A percentile compares a stretch with the other conserved stretches of the same genome.
phyloP scores from a whole-genome alignment of 768 basidiomycete species.

The Guyanaporus albipodus region DNA sequence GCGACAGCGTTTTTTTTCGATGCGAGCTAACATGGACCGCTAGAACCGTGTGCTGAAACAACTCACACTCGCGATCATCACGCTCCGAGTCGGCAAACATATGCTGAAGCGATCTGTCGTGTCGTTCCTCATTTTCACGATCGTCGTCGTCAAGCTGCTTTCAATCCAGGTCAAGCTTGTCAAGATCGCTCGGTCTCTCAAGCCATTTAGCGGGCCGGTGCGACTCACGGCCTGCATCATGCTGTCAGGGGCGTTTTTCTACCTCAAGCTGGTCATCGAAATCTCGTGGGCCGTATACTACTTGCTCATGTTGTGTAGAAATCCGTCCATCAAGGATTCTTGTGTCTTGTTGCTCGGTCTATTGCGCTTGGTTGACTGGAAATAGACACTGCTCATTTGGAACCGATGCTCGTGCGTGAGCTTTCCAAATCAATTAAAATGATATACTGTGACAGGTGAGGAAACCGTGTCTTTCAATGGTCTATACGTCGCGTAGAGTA shows the following conservation, averaged over 20 bases:
- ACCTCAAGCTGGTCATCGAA: conserved; percentile 26
- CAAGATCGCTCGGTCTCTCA: conserved; percentile 25
- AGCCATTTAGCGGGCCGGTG: conserved; percentile 24
- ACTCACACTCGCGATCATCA: conserved; percentile 24
- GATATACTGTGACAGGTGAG: no score
- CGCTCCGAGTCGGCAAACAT: conserved; percentile 26
- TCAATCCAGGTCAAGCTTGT: conserved; percentile 29
- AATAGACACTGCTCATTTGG: conserved; percentile 13
- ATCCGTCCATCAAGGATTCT: conserved; percentile 25
- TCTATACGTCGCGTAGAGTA: no score
- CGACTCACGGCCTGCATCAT: conserved; percentile 22
- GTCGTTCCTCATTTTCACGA: conserved; percentile 28
- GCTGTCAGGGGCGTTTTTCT: conserved; percentile 26
- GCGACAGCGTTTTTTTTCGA: neutral
- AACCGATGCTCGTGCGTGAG: no score
- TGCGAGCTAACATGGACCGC: neutral
- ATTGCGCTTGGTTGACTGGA: conserved; percentile 30
- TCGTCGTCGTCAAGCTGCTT: conserved; percentile 29
- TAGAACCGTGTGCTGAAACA: conserved; percentile 23
- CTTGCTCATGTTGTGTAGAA: conserved; percentile 25
- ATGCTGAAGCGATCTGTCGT: conserved; percentile 30
- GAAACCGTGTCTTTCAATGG: no score
- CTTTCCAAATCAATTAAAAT: no score
- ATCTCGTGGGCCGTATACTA: conserved; percentile 27
- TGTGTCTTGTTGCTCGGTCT: conserved; percentile 19